Conservation (phyloP, 2,329 filamentous ascomycete species). For the Tolypocladium cylindrosporum region DNA sequence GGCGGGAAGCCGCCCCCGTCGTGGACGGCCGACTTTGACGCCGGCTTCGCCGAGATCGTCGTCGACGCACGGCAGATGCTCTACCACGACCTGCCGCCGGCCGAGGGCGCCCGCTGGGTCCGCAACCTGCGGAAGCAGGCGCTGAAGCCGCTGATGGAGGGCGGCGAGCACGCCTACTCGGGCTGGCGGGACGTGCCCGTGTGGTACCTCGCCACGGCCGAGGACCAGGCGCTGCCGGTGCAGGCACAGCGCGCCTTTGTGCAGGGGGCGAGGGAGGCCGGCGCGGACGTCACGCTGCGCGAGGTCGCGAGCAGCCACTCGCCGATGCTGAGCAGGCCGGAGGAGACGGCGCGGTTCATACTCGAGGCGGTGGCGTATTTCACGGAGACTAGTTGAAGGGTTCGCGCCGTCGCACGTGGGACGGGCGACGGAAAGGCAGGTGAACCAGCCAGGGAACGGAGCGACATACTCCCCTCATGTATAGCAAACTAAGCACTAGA, state of each 20-base stretch:
- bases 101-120: conserved; percentile 32
- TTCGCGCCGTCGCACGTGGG: no score
- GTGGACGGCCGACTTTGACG: conserved; percentile 28
- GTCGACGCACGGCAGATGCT: conserved; percentile 29
- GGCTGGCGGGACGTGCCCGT: conserved; percentile 37
- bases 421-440: no score
- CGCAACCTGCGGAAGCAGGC: conserved; percentile 28
- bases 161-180: conserved; percentile 30
- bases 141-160: conserved; percentile 33
- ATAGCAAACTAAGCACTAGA: no score
- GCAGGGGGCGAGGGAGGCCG: conserved; percentile 26
- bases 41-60: conserved; percentile 29
- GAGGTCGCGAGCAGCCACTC: conserved; percentile 37
- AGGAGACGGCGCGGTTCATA: conserved; percentile 27
- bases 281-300: conserved; percentile 22
- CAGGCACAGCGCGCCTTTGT: conserved; percentile 26
- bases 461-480: no score
- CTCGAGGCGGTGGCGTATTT: conserved; percentile 13
- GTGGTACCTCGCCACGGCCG: conserved; percentile 33
- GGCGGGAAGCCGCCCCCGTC: conserved; percentile 30
- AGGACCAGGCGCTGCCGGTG: conserved; percentile 30
- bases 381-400: no score
- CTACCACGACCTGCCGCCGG: conserved; percentile 36
- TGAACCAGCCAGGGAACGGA: no score
- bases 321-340: conserved; percentile 35